Percentiles rank a stretch among this genome's conserved stretches.
Conservation (phyloP, 768 basidiomycete species). For the Kondoa subrosea region DNA sequence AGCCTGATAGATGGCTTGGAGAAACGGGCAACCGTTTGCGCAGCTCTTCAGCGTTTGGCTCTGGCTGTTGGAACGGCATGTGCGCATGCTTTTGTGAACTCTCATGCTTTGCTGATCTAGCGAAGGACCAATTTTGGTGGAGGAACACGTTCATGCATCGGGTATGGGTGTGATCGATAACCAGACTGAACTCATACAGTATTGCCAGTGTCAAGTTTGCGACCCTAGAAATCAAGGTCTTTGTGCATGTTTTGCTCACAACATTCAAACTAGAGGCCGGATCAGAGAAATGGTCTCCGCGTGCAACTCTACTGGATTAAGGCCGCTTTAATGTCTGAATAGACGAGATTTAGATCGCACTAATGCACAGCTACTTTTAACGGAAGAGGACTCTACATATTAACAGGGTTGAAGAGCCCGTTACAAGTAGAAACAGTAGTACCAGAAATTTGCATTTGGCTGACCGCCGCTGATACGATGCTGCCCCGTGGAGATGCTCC, state of each 20-base stretch:
- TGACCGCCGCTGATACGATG: slow-evolving; percentile 78
- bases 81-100: too few relatives aligned
- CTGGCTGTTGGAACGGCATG: slow-evolving; percentile 3
- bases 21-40: slow-evolving; percentile 7
- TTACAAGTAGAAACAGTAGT: slow-evolving; percentile 70
- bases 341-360: too few relatives aligned
- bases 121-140: slow-evolving; percentile 4
- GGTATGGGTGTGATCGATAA: not conserved
- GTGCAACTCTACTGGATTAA: not conserved
- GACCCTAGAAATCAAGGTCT: slow-evolving; percentile 2
- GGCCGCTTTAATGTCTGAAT: too few relatives aligned
- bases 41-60: not conserved
- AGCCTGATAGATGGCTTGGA: slow-evolving; percentile 31
- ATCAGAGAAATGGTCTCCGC: not conserved
- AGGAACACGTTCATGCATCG: slow-evolving; percentile 1
- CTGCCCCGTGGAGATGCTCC: slow-evolving; percentile 64
- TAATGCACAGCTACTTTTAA: too few relatives aligned
- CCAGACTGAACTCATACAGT: not conserved
- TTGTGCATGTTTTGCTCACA: not conserved
- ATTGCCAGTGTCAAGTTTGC: not conserved
- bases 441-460: slow-evolving; percentile 87
- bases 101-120: too few relatives aligned
- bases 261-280: not conserved
- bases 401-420: slow-evolving; percentile 68
- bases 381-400: too few relatives aligned